Base-by-base conservation (phyloP, 805 yeast genomes). In the Zygoascus ofunaensis region DNA sequence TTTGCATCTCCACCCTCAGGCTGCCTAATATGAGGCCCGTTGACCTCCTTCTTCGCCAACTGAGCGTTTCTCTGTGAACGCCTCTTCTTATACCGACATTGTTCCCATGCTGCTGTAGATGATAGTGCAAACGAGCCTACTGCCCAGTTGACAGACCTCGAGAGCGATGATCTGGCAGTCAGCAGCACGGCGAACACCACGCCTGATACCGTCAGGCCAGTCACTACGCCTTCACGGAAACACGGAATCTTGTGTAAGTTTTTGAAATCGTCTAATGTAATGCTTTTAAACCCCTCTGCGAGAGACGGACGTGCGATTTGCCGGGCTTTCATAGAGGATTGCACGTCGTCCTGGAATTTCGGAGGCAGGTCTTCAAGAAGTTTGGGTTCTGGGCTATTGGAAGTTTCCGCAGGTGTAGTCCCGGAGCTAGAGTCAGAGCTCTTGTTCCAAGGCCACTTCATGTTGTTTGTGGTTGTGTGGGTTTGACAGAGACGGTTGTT, bases 41-140 rank as follows among this genome's bases (percentile, higher is more conserved):
- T 32, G 3, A 47, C 18, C 7, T 20, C 40, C 33, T 20, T 20
- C 54, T 77, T 79, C 0, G 95, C 95, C 55, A 74, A 63, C 46
- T 76, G 79, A 39, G 89, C 81, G 46, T 80, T 78, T 48, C 74
- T 73, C 58, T 77, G 72, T 44, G 83, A 77, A 50, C 76, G 74
- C 55, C 80, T 71, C 60, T 94, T 71, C 39, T 77, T 71, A 40
- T 77, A 70, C 47, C 95, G 71, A 61, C 97, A 89, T 63, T 87
- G 95, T 59, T 89, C 96, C 95, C 95, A 89, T 1, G 94, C 85
- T 22, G 84, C 79, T 0, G 84, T 71, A 37, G 85, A 78, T 0
- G 96, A 96, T 18, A 87, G 59, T 45, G 84, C 63, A 51, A 87
- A 76, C 2, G 92, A 94, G 33, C 83, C 82, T 41, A 84, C 70